Evolutionary conservation across 192 early-diverging fungal species (phyloP).

Genomic region (Backusella tarrabulga): DNA sequence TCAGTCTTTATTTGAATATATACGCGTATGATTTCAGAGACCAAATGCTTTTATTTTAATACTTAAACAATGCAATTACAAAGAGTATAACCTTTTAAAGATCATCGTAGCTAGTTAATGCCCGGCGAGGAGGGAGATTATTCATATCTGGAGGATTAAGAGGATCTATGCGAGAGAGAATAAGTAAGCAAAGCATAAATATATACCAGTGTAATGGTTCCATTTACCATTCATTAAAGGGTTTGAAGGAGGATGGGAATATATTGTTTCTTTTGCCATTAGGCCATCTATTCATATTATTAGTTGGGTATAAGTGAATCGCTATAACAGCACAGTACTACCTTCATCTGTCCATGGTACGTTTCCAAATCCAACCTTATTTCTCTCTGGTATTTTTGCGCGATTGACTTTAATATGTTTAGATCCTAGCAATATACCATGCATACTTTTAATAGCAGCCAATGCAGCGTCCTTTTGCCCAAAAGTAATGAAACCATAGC

Average conservation of each 20-base stretch:
- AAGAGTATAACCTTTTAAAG: conserved; percentile 1
- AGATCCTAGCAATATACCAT: conserved; percentile 41
- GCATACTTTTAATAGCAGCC: conserved; percentile 44
- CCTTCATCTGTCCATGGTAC: conserved; percentile 55
- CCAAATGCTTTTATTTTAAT: not conserved
- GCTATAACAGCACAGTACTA: not conserved
- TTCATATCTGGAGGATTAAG: not conserved
- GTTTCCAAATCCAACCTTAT: conserved; percentile 51
- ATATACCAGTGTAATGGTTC: not conserved
- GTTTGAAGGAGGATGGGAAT: not conserved
- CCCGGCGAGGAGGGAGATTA: conserved; percentile 6
- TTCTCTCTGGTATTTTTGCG: conserved; percentile 53
- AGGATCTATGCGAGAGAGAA: not conserved
- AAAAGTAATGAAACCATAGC: conserved; percentile 52
- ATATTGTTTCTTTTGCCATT: conserved; percentile 17
- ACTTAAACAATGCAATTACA: not conserved
- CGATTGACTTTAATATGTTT: conserved; percentile 44
- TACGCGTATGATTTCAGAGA: too few species aligned
- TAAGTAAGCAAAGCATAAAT: not conserved
- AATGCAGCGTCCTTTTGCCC: conserved; percentile 38
- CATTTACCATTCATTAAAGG: not conserved
- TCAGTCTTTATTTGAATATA: too few species aligned
- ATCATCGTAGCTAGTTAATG: conserved; percentile 22
- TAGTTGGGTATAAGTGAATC: too few species aligned
- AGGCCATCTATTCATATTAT: conserved; percentile 10